These are phyloP conservation scores for Blastobotrys muscicola DNA, from an alignment of 805 yeast species.

Conservation along the genomic window DNA sequence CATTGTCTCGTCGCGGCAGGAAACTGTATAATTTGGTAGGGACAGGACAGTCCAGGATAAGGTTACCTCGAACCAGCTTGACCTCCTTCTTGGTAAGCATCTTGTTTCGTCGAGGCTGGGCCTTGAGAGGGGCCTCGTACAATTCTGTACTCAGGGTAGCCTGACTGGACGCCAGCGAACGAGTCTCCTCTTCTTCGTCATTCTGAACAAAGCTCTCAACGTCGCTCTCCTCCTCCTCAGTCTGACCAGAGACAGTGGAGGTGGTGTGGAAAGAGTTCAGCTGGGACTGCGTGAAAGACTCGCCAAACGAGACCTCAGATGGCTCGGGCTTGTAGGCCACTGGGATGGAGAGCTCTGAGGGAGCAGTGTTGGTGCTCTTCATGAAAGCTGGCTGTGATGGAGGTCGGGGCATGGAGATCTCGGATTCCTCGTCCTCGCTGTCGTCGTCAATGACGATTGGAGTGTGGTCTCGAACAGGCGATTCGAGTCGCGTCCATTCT, in stretches of 20 bases:
- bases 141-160: slow-evolving; percentile 17
- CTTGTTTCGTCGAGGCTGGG: slow-evolving; percentile 54
- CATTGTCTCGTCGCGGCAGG: slow-evolving; percentile 77
- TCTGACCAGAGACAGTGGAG: too few relatives aligned
- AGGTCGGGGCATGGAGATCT: slow-evolving; percentile 9
- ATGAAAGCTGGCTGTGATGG: slow-evolving; percentile 13
- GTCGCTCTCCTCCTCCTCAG: background rate
- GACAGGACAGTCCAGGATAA: slow-evolving; percentile 87
- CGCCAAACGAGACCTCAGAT: too few relatives aligned
- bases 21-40: slow-evolving; percentile 82
- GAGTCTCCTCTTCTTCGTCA: slow-evolving; percentile 2
- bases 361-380: slow-evolving; percentile 8
- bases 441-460: slow-evolving; percentile 18
- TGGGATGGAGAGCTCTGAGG: too few relatives aligned
- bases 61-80: slow-evolving; percentile 65
- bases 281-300: too few relatives aligned
- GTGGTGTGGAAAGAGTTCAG: too few relatives aligned
- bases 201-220: slow-evolving; percentile 3
- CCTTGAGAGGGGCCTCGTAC: slow-evolving; percentile 20
- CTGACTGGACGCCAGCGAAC: slow-evolving; percentile 9
- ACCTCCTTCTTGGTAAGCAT: slow-evolving; percentile 65
- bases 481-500: slow-evolving; percentile 56
- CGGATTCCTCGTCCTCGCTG: background rate
- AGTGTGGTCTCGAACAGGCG: slow-evolving; percentile 38
- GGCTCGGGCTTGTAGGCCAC: too few relatives aligned